Evolutionary conservation across 2,329 filamentous ascomycete genomes (phyloP), one percentile per base, ranked within the genome.

Genomic region (Colletotrichum sp.): DNA sequence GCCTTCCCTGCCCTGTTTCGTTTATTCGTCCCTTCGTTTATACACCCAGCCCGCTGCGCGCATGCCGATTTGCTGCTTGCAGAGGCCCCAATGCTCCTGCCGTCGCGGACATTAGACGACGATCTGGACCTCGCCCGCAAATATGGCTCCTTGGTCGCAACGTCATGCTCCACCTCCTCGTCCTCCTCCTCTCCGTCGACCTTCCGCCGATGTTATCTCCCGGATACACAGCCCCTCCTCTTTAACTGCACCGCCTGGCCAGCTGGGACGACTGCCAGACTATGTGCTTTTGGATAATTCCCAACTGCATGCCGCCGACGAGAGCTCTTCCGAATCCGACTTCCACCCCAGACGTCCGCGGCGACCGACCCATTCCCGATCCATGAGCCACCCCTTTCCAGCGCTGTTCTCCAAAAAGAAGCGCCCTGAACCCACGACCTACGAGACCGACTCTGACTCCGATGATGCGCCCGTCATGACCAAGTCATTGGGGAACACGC

Each of bases 361-460:
- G 70, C 78, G 77, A 68, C 79, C 82, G 36, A 78, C 78, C 66
- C 91, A 93, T 83, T 85, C 86, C 32, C 92, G 94, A 70, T 96
- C 95, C 71, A 91, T 94, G 86, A 97, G 95, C 88, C 93, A 96
- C 80, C 94, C 95, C 13, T 94, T 96, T 78, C 93, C 94, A 9
- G 93, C 92, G 22, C 85, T 96, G 36, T 95, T 96, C 81, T 88
- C 90, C 76, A 89, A 86, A 77, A 92, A 91, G 81, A 92, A 91
- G 84, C 89, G 88, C 79, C 83, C 87, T 36, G 82, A 84, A 80
- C 83, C 82, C 10, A 52, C n/a, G 71, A 78, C 87, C 78, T 80
- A 76, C 78, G 68, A 80, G 79, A 69, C 77, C 83, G 58, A 83
- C 83, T 39, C 78, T 79, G 66, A 86, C 10, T 52, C 43, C 43